phyloP scores from a whole-genome alignment of 139 green algal genomes.

The Chlorella sorokiniana region DNA sequence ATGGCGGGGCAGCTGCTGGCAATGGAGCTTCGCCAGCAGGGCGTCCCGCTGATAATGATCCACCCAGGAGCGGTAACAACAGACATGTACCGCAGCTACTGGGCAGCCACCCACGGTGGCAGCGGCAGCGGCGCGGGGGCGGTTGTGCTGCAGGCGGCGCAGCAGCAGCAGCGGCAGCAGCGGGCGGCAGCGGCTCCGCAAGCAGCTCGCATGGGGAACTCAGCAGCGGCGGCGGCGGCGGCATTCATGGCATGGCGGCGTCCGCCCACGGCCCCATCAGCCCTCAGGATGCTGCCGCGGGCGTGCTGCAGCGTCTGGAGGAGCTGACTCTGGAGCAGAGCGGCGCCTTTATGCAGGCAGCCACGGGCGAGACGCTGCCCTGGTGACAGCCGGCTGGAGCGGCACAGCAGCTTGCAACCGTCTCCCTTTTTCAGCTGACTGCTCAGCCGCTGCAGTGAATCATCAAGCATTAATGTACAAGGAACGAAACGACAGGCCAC shows the following conservation, averaged over 20 bases:
- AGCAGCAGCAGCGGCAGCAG: background rate
- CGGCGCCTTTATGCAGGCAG: constrained; percentile 6
- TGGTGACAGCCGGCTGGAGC: constrained; percentile 8
- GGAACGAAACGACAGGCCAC: no score
- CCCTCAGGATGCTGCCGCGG: background rate
- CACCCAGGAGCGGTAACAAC: constrained; percentile 60
- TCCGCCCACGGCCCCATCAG: constrained; percentile 14
- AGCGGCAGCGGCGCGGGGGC: background rate
- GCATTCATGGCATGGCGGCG: background rate
- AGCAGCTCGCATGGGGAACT: background rate
- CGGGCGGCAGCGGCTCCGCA: background rate
- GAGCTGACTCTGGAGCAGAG: background rate
- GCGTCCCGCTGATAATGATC: constrained; percentile 55
- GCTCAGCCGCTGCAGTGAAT: background rate
- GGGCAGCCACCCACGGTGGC: background rate
- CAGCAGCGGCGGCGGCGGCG: background rate
- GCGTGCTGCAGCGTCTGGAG: constrained; percentile 13
- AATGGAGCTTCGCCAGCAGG: constrained; percentile 50
- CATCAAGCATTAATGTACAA: no score
- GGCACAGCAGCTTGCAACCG: no score
- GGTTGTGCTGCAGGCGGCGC: background rate
- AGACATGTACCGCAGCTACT: constrained; percentile 12
- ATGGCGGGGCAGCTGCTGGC: constrained; percentile 60
- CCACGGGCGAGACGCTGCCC: background rate
- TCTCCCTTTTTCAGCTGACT: no score